Evolutionary conservation across 495 filamentous ascomycete species (phyloP).

Genomic region (Clohesyomyces aquaticus): DNA sequence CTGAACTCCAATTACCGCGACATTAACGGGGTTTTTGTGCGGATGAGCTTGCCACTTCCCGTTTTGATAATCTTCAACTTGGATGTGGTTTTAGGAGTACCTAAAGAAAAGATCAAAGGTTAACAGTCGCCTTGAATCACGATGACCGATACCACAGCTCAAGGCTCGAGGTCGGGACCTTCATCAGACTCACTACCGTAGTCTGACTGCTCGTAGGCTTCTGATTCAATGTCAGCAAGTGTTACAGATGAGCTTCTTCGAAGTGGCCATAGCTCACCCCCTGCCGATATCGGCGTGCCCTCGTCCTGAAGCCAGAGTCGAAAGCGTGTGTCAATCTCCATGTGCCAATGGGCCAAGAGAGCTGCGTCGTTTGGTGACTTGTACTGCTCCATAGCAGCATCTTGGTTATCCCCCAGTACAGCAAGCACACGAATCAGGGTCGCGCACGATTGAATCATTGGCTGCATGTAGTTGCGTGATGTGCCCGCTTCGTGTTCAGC

Average conservation of each 20-base stretch:
- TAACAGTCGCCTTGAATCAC: no score
- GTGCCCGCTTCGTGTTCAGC: constrained; percentile 22
- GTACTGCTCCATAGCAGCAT: constrained; percentile 16
- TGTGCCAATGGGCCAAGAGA: constrained; percentile 12
- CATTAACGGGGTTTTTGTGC: no score
- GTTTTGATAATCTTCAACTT: no score
- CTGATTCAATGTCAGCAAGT: constrained; percentile 10
- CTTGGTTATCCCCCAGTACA: constrained; percentile 7
- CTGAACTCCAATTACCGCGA: no score
- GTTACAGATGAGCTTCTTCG: not conserved
- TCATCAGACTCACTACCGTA: constrained; percentile 35
- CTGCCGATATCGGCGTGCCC: constrained; percentile 25
- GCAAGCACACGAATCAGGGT: constrained; percentile 14
- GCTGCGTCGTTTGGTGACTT: constrained; percentile 9
- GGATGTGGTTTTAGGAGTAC: not conserved
- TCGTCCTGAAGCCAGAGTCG: constrained; percentile 24
- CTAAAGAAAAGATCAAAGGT: not conserved
- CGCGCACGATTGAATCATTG: constrained; percentile 19
- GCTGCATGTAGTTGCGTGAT: constrained; percentile 29
- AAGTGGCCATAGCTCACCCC: constrained; percentile 13
- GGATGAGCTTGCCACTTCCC: no score
- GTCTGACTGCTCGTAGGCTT: constrained; percentile 29
- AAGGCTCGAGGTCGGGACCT: constrained; percentile 19
- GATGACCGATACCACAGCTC: not conserved
- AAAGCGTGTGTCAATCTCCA: constrained; percentile 4